Evolutionary conservation across 208 protist species (phyloP).

Genomic region (Leishmania braziliensis): DNA sequence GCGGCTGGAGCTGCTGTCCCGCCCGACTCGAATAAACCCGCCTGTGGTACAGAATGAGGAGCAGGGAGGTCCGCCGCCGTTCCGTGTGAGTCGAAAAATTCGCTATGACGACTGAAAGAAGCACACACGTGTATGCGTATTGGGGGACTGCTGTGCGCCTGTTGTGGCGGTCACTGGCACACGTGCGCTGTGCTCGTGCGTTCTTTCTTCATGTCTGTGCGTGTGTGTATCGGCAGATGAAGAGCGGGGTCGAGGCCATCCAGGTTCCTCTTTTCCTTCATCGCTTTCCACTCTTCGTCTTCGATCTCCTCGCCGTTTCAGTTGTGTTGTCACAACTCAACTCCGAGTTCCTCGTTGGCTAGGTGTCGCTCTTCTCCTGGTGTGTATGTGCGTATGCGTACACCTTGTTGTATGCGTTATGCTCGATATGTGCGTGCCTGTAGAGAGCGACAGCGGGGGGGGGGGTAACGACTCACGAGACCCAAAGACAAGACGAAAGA

Average conservation of each 20-base stretch:
- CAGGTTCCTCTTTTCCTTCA: constrained; percentile 1
- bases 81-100: constrained; percentile 58
- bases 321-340: neutral
- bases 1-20: constrained; percentile 48
- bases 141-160: neutral
- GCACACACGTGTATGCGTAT: neutral
- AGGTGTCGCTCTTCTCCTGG: neutral
- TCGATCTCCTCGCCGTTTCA: neutral
- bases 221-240: constrained; percentile 16
- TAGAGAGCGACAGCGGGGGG: neutral
- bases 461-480: neutral
- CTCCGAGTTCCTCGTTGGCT: neutral
- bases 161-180: neutral
- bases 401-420: too few relatives aligned
- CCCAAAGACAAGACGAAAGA: neutral
- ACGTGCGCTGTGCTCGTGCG: constrained; percentile 2
- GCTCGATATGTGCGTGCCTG: too few relatives aligned
- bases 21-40: constrained; percentile 52
- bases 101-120: constrained; percentile 21
- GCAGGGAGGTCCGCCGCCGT: constrained; percentile 39
- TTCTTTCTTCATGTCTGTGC: neutral
- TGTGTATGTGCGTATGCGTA: neutral
- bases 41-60: constrained; percentile 37
- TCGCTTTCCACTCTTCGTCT: neutral
- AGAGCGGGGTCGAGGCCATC: neutral